Percentiles rank a stretch among this genome's conserved stretches.
Conservation (phyloP, 805 yeast species). For the Ogataea saltuana region DNA sequence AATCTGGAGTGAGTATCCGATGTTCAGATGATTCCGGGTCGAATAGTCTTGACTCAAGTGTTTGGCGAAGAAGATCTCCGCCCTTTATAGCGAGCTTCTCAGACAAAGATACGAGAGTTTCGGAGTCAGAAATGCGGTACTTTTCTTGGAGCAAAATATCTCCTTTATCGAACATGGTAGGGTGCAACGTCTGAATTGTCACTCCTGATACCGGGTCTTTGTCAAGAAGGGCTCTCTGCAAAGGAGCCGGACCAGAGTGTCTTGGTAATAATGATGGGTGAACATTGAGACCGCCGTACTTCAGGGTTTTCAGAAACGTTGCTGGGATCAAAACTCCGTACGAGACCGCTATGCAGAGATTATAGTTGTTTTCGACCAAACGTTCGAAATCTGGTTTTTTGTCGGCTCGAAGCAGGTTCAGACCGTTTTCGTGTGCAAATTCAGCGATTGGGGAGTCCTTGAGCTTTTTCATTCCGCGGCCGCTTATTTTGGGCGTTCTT, state of each 20-base stretch:
- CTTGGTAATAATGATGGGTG: constrained; percentile 89
- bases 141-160: constrained; percentile 59
- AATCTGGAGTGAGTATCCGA: constrained; percentile 25
- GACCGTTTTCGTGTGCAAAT: constrained; percentile 36
- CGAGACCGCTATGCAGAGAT: constrained; percentile 86
- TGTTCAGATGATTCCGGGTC: constrained; percentile 15
- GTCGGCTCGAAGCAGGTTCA: constrained; percentile 55
- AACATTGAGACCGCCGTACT: constrained; percentile 77
- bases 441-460: constrained; percentile 56
- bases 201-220: constrained; percentile 72
- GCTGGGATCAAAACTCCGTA: constrained; percentile 82
- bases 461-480: constrained; percentile 50
- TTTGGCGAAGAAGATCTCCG: constrained; percentile 53
- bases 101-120: constrained; percentile 47
- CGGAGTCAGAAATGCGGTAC: constrained; percentile 41
- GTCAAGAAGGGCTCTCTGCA: constrained; percentile 75
- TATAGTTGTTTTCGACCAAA: constrained; percentile 39
- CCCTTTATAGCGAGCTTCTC: constrained; percentile 60
- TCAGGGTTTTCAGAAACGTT: constrained; percentile 46
- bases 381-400: constrained; percentile 38
- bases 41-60: constrained; percentile 39
- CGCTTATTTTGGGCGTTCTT: constrained; percentile 61
- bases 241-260: constrained; percentile 86
- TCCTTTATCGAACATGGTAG: constrained; percentile 82
- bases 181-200: constrained; percentile 87